phyloP scores from a whole-genome alignment of 2,329 filamentous ascomycete species.

The Penicillium sp. region DNA sequence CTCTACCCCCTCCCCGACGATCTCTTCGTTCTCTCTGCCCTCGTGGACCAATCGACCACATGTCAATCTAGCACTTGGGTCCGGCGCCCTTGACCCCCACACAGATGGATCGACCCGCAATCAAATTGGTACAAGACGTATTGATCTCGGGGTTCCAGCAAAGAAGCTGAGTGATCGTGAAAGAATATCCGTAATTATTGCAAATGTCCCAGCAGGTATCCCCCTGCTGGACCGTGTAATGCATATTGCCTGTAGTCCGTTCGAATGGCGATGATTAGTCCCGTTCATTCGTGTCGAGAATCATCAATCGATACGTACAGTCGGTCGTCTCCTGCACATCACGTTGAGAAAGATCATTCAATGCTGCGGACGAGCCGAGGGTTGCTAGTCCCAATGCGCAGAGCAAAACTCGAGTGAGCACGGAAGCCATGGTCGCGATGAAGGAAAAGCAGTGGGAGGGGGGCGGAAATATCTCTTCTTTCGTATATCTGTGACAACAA shows the following conservation, averaged over 20 bases:
- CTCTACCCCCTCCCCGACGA: no score
- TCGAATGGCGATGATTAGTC: not conserved
- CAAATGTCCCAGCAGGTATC: slow-evolving; percentile 23
- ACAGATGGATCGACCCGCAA: slow-evolving; percentile 17
- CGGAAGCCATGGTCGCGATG: slow-evolving; percentile 2
- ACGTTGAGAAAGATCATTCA: not conserved
- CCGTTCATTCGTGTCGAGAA: not conserved
- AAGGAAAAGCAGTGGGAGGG: not conserved
- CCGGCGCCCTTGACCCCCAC: slow-evolving; percentile 11
- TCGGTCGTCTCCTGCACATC: not conserved
- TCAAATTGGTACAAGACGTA: slow-evolving; percentile 17
- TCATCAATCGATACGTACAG: slow-evolving; percentile 2
- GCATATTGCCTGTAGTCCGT: slow-evolving; percentile 8
- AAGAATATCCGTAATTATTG: slow-evolving; percentile 7
- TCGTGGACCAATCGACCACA: no score
- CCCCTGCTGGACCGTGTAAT: slow-evolving; percentile 12
- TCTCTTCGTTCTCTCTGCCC: no score
- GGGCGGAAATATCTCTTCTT: no score
- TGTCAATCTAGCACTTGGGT: slow-evolving; percentile 2
- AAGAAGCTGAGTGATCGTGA: slow-evolving; percentile 17
- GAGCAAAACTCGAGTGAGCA: not conserved
- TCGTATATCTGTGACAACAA: not conserved
- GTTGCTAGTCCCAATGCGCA: slow-evolving; percentile 6
- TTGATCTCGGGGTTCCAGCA: slow-evolving; percentile 24
- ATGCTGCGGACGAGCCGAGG: slow-evolving; percentile 3